These are phyloP conservation scores for Singerocomus inundabilis DNA, from an alignment of 1,284 basidiomycete genomes.

Conservation along the genomic window DNA sequence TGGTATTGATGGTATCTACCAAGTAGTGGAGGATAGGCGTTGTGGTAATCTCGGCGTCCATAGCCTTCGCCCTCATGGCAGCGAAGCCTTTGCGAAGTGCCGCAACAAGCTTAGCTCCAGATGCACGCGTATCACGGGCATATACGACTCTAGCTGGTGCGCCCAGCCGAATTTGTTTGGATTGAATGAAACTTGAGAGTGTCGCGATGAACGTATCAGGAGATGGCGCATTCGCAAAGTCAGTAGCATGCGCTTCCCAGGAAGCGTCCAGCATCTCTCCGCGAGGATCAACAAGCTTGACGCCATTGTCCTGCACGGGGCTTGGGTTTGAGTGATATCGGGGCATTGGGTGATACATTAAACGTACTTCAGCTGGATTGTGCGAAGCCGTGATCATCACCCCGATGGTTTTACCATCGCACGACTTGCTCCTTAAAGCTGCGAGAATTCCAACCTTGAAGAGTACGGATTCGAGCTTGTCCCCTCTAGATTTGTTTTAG, in stretches of 20 bases:
- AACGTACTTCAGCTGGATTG: constrained; percentile 87
- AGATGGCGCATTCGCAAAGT: constrained; percentile 82
- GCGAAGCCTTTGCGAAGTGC: constrained; percentile 84
- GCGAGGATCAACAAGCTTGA: constrained; percentile 95
- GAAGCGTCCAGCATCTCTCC: constrained; percentile 99
- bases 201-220: constrained; percentile 71
- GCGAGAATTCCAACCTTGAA: constrained; percentile 94
- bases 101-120: constrained; percentile 77
- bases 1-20: constrained; percentile 87
- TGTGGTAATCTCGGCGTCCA: constrained; percentile 82
- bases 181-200: constrained; percentile 64
- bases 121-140: constrained; percentile 91
- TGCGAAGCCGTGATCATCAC: constrained; percentile 99
- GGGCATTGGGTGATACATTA: neutral
- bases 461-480: constrained; percentile 85
- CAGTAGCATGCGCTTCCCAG: constrained; percentile 91
- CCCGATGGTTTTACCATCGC: constrained; percentile 90
- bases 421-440: constrained; percentile 84
- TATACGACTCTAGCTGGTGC: constrained; percentile 85
- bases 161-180: constrained; percentile 75
- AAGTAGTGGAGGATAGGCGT: constrained; percentile 97
- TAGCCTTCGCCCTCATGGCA: constrained; percentile 63
- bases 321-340: constrained; percentile 1
- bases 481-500: constrained; percentile 53
- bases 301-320: constrained; percentile 87